Percentiles rank a stretch among this genome's conserved stretches.
phyloP scores from a whole-genome alignment of 805 yeast species.

The Myxozyma neglecta region DNA sequence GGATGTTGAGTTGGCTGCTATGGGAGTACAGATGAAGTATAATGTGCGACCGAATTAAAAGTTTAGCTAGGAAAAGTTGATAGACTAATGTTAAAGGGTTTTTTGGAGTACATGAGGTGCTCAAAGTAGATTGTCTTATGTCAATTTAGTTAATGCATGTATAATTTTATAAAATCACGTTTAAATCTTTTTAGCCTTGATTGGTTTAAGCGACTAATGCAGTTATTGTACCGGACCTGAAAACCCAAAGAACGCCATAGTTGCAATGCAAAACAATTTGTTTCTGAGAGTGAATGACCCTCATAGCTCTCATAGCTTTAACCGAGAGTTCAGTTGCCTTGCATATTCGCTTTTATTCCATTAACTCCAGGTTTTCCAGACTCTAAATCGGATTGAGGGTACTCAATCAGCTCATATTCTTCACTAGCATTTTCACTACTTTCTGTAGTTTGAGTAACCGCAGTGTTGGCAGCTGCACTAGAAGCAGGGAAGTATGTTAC shows the following conservation, averaged over 20 bases:
- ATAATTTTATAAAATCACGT: background rate
- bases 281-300: background rate
- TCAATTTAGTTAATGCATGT: background rate
- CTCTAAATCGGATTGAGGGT: conserved; percentile 12
- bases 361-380: background rate
- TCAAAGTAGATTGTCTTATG: no score
- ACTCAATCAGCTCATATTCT: conserved; percentile 18
- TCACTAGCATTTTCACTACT: background rate
- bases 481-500: conserved; percentile 68
- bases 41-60: conserved; percentile 60
- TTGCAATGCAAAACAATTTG: background rate
- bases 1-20: conserved; percentile 93
- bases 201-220: no score
- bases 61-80: background rate
- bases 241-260: background rate
- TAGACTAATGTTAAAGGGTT: background rate
- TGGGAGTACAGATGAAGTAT: conserved; percentile 94
- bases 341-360: background rate
- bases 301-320: background rate
- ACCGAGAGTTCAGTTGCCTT: background rate
- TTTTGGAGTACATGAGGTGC: background rate
- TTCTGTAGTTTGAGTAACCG: background rate
- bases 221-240: no score
- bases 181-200: no score
- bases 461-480: background rate